Evolutionary conservation across 2,329 filamentous ascomycete genomes (phyloP).

Genomic region (Monilinia aucupariae): DNA sequence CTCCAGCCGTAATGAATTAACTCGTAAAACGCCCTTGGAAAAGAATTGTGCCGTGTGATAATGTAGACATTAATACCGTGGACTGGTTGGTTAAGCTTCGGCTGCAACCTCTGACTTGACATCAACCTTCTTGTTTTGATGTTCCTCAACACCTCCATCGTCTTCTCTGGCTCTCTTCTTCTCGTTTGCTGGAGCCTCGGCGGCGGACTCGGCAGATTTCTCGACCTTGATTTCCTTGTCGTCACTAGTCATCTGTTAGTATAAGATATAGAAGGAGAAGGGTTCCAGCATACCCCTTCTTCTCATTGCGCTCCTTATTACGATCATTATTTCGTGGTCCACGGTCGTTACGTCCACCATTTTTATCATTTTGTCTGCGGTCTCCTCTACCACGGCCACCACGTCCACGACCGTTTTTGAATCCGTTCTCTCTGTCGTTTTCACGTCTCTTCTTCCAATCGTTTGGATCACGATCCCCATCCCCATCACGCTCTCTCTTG

Average conservation of each 20-base stretch:
- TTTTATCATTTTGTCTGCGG: slow-evolving; percentile 8
- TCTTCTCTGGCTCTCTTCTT: slow-evolving; percentile 39
- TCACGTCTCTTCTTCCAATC: slow-evolving; percentile 63
- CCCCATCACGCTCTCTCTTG: slow-evolving; percentile 9
- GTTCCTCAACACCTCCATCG: slow-evolving; percentile 44
- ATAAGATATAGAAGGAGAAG: neutral
- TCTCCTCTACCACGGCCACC: slow-evolving; percentile 39
- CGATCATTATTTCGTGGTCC: slow-evolving; percentile 37
- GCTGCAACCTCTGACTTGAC: slow-evolving; percentile 28
- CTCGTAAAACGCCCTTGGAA: slow-evolving; percentile 9
- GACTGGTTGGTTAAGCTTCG: slow-evolving; percentile 23
- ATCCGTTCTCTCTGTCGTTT: slow-evolving; percentile 55
- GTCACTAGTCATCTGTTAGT: slow-evolving; percentile 23
- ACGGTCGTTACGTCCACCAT: slow-evolving; percentile 38
- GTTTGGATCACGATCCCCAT: slow-evolving; percentile 43
- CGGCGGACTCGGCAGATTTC: slow-evolving; percentile 22
- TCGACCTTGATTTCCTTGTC: slow-evolving; percentile 21
- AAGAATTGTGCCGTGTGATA: slow-evolving; percentile 1
- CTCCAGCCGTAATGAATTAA: neutral
- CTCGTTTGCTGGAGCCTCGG: slow-evolving; percentile 16
- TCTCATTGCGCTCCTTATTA: slow-evolving; percentile 36
- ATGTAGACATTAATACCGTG: slow-evolving; percentile 1
- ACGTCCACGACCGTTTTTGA: slow-evolving; percentile 38
- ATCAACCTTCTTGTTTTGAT: slow-evolving; percentile 58
- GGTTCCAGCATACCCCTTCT: slow-evolving; percentile 27